Percentiles rank a stretch among this genome's conserved stretches.
Evolutionary conservation across 345 rosid species (phyloP).

Genomic region (Salix arbutifolia): DNA sequence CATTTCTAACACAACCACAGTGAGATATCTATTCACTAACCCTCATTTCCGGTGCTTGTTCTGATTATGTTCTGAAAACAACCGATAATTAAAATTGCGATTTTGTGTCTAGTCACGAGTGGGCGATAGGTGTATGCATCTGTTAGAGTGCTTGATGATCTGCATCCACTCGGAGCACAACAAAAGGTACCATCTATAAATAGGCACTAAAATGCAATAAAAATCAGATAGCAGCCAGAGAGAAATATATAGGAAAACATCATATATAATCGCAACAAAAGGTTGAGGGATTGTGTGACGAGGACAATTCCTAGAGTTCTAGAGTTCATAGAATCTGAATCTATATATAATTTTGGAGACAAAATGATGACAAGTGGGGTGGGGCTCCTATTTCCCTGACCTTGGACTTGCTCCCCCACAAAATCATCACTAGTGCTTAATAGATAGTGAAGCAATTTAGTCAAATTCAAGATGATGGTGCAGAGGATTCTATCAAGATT

Average conservation of each 20-base stretch:
- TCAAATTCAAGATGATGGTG: conserved; percentile 15
- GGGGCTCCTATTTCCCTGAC: conserved; percentile 7
- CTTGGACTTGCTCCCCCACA: conserved; percentile 8
- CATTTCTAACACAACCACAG: too few species aligned
- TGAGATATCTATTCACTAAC: too few species aligned
- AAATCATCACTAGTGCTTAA: background rate
- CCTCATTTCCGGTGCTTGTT: too few species aligned
- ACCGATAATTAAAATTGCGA: too few species aligned
- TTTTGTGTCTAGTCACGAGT: too few species aligned
- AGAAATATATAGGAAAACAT: background rate
- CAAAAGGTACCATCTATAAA: background rate
- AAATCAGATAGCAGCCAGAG: background rate
- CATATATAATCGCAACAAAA: background rate
- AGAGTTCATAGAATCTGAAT: background rate
- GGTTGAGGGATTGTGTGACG: background rate
- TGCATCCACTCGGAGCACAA: background rate
- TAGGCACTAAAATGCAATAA: background rate
- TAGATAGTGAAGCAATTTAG: background rate
- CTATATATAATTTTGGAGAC: conserved; percentile 7
- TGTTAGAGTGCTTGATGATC: background rate
- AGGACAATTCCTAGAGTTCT: background rate
- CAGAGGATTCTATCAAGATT: conserved; percentile 12
- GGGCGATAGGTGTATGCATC: background rate
- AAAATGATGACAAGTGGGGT: conserved; percentile 15
- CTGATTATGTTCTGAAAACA: too few species aligned